Evolutionary conservation across 2,329 filamentous ascomycete species (phyloP).

Genomic region (Ophiocordyceps australis): DNA sequence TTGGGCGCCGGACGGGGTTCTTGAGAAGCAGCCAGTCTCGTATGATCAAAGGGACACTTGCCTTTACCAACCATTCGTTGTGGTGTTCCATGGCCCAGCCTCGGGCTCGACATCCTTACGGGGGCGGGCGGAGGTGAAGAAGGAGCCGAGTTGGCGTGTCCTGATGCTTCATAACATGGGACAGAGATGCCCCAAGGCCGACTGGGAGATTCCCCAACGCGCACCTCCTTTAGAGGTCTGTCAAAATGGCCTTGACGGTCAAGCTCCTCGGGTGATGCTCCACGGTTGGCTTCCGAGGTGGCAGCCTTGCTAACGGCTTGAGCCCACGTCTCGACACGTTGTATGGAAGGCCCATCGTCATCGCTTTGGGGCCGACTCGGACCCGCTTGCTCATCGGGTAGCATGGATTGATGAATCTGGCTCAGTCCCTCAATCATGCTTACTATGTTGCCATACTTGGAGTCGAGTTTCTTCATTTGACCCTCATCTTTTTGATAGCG

Average conservation of each 20-base stretch:
- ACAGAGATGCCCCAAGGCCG: slow-evolving; percentile 85
- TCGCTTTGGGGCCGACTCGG: slow-evolving; percentile 20
- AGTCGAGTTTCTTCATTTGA: slow-evolving; percentile 74
- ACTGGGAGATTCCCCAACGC: slow-evolving; percentile 87
- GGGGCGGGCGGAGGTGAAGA: slow-evolving; percentile 40
- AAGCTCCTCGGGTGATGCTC: slow-evolving; percentile 25
- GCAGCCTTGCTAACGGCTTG: slow-evolving; percentile 47
- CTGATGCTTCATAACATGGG: slow-evolving; percentile 33
- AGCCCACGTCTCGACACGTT: slow-evolving; percentile 75
- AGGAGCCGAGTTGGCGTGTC: slow-evolving; percentile 20
- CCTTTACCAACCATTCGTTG: too few species aligned
- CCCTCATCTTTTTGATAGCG: slow-evolving; percentile 77
- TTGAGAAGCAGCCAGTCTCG: slow-evolving; percentile 21
- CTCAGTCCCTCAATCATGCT: slow-evolving; percentile 90
- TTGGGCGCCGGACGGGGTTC: slow-evolving; percentile 5
- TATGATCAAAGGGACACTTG: slow-evolving; percentile 42
- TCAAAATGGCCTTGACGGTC: slow-evolving; percentile 63
- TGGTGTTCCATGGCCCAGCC: too few species aligned
- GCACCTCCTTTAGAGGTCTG: slow-evolving; percentile 67
- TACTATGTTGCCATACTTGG: slow-evolving; percentile 81
- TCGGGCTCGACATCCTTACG: slow-evolving; percentile 27
- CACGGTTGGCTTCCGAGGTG: slow-evolving; percentile 16
- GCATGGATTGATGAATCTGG: slow-evolving; percentile 71
- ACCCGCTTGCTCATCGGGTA: slow-evolving; percentile 42
- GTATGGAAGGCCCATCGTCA: slow-evolving; percentile 36